Evolutionary conservation across 2,329 filamentous ascomycete species (phyloP).

Genomic region (Metarhizium guizhouense): DNA sequence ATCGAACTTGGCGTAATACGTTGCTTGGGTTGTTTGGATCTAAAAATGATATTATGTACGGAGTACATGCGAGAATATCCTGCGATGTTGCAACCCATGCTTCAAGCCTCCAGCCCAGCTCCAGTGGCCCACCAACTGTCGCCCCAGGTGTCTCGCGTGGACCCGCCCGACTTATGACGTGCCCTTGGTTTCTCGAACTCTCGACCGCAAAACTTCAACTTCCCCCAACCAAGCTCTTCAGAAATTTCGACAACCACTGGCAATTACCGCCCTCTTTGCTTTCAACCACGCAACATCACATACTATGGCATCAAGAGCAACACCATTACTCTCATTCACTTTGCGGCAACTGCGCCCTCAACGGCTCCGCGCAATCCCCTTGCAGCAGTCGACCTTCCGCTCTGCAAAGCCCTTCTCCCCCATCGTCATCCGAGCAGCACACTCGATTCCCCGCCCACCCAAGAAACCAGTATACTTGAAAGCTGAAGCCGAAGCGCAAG

Average conservation of each 20-base stretch:
- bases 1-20: too few species aligned
- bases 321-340: constrained; percentile 9
- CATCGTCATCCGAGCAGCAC: constrained; percentile 19
- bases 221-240: neutral
- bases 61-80: too few species aligned
- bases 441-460: constrained; percentile 26
- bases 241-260: neutral
- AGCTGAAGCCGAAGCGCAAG: constrained; percentile 5
- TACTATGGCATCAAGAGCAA: constrained; percentile 21
- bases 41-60: too few species aligned
- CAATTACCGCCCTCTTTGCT: neutral
- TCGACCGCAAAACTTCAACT: neutral
- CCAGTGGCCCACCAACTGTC: too few species aligned
- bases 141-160: too few species aligned
- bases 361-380: constrained; percentile 9
- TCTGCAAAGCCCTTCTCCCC: constrained; percentile 3
- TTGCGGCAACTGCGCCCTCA: constrained; percentile 12
- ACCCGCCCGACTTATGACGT: constrained; percentile 10
- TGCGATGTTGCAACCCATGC: too few species aligned
- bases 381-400: constrained; percentile 6
- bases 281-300: neutral
- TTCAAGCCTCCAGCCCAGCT: too few species aligned
- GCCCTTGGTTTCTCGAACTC: neutral
- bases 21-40: too few species aligned
- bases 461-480: constrained; percentile 6